These are phyloP conservation scores for Alternaria novae-zelandiae DNA, from an alignment of 2,329 filamentous ascomycete species.

Conservation along the genomic window DNA sequence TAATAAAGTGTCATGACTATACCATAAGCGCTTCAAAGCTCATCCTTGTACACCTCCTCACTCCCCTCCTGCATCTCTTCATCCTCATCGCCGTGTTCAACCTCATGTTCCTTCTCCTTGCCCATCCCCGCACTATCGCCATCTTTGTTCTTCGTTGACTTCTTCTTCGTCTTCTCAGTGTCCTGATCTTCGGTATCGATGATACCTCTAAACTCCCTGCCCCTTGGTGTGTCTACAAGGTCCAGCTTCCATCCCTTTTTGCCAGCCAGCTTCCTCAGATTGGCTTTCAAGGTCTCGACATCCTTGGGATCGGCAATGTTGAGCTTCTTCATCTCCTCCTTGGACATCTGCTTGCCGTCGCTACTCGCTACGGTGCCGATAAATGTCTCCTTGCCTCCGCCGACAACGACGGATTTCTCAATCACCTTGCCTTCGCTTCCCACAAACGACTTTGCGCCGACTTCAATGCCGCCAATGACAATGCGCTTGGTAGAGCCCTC, in stretches of 20 bases:
- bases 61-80: conserved; percentile 44
- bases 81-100: conserved; percentile 27
- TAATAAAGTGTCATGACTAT: neutral
- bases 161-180: conserved; percentile 43
- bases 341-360: conserved; percentile 67
- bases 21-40: conserved; percentile 25
- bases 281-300: conserved; percentile 71
- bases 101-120: conserved; percentile 29
- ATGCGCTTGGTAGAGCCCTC: conserved; percentile 46
- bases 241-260: conserved; percentile 81
- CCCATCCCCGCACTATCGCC: conserved; percentile 53
- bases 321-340: conserved; percentile 71
- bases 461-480: conserved; percentile 64
- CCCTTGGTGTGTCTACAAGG: conserved; percentile 72
- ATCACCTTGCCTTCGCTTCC: conserved; percentile 63
- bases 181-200: conserved; percentile 66
- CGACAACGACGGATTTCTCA: conserved; percentile 58
- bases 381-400: conserved; percentile 61
- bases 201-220: conserved; percentile 72
- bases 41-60: conserved; percentile 51
- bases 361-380: conserved; percentile 61
- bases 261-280: conserved; percentile 72
- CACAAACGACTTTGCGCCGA: conserved; percentile 64
- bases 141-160: conserved; percentile 16
- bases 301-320: conserved; percentile 67